Base-by-base conservation (phyloP, 2,329 filamentous ascomycete species). In the Malbranchea zuffiana region DNA sequence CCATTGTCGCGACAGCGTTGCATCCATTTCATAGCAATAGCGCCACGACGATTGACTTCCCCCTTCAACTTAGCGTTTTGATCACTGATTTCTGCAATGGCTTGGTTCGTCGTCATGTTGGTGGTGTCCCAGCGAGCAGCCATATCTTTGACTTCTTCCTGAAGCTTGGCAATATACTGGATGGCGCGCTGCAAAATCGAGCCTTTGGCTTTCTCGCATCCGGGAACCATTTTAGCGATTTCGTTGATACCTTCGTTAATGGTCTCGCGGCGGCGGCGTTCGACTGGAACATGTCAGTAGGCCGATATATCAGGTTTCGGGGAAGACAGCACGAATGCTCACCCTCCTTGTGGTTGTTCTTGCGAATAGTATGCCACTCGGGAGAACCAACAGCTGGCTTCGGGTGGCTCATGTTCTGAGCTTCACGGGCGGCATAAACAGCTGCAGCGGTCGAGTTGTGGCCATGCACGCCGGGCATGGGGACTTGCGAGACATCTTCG, bases 241-340 rank as follows among this genome's bases (percentile, higher is more conserved):
- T 96, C 90, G 54, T 95, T 96, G 50, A 98, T 98, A 33, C 90
- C 90, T 62, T 98, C 90, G 48, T 98, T 98, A 59, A 98, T 98
- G 0, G 90, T 95, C 63, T 98, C 90, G 45, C 90, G 83, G 29
- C 90, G 85, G 41, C 90, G 84, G 43, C 90, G 85, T 64, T 98
- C 90, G 44, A 98, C 90, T 96, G 37, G 13, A 26, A 21, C 7
- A 10, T 11, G 30, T 38, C n/a, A 32, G 26, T 28, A 39, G 13
- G 1, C 15, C 6, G 16, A 6, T 16, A 19, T 20, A n/a, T 19
- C 7, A 21, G 18, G 15, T 12, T n/a, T 16, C 8, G 6, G 10
- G 13, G 5, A n/a, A n/a, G n/a, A n/a, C n/a, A n/a, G n/a, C n/a
- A 11, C n/a, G 13, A 21, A 15, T 24, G 57, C 73, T 54, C 63